Evolutionary conservation across 805 yeast species (phyloP), one percentile per base, ranked within the genome.

Genomic region (Suhomyces sp.): DNA sequence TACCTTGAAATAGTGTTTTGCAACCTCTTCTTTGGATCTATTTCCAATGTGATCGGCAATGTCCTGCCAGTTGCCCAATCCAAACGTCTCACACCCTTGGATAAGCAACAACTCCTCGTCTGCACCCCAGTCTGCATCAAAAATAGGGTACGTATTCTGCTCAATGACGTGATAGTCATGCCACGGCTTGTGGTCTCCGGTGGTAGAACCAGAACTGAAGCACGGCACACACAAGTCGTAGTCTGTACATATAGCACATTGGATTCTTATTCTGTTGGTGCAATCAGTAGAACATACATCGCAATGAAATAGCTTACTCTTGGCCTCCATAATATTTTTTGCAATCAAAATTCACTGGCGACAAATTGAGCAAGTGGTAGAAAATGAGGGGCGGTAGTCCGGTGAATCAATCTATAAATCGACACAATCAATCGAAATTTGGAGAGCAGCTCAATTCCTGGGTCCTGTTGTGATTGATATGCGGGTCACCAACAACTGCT

Each of bases 181-280:
- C 80, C 84, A 89, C 9, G 99, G 98, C 68, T 90, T 86, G 73
- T 94, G 99, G 56, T 83, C 85, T 2, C 90, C 96, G 3, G 94
- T 82, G 22, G 82, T 73, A 13, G 81, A 74, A 12, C 99, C 99
- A 52, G 84, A 81, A 2, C 97, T 86, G 72, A 94, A 94, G 69
- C 99, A 94, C 2, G 96, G 97, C 5, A 96, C 98, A 76, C 99
- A 94, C n/a, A 94, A 74, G 68, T 94, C 99, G 64, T 93, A 94
- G 68, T 93, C 98, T 3, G 84, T 77, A 71, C 99, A 96, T 33
- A 84, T 86, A 0, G 97, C 98, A 76, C 99, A 94, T 49, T 88
- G 79, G 47, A 94, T 86, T 56, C 98, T 80, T 46, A 94, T 94
- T 59, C 97, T 75, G 63, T 92, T 86, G 1, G 98, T 92, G 67